phyloP scores from a whole-genome alignment of 2,329 filamentous ascomycete species.

The Colletotrichum sp. region DNA sequence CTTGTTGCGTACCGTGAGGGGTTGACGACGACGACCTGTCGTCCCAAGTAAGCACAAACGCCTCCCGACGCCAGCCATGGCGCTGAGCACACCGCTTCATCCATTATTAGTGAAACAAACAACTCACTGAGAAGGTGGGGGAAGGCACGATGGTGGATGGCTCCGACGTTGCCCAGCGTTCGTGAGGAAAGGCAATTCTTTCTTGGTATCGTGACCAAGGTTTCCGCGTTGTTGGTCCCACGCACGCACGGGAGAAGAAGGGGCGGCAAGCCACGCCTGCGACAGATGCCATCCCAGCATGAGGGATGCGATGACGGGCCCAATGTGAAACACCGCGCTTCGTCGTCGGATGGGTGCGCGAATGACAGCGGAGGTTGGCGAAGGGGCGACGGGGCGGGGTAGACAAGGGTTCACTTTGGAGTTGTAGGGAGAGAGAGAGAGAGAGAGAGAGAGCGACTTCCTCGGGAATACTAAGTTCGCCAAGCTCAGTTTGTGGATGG shows the following conservation, averaged over 20 bases:
- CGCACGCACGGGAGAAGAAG: not conserved
- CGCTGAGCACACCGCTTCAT: not conserved
- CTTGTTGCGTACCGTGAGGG: not conserved
- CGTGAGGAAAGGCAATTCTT: not conserved
- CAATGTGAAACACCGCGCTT: conserved; percentile 3
- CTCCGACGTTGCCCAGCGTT: not conserved
- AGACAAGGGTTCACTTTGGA: not conserved
- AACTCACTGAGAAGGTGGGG: not conserved
- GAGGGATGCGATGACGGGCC: not conserved
- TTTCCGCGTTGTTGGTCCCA: not conserved
- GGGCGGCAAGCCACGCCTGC: not conserved
- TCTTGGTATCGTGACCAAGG: not conserved
- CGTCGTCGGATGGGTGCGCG: not conserved
- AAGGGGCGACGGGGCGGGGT: not conserved
- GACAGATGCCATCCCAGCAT: conserved; percentile 18
- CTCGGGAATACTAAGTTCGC: not conserved
- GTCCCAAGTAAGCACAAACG: not conserved
- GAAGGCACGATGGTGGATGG: not conserved
- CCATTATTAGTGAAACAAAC: not conserved
- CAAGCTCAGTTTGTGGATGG: not conserved
- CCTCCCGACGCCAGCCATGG: not conserved
- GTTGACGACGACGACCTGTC: not conserved
- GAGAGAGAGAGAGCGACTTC: not conserved
- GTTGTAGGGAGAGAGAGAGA: not conserved
- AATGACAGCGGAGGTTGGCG: not conserved